phyloP scores from a whole-genome alignment of 108 stramenopile species.

The Cyclotella atomus region DNA sequence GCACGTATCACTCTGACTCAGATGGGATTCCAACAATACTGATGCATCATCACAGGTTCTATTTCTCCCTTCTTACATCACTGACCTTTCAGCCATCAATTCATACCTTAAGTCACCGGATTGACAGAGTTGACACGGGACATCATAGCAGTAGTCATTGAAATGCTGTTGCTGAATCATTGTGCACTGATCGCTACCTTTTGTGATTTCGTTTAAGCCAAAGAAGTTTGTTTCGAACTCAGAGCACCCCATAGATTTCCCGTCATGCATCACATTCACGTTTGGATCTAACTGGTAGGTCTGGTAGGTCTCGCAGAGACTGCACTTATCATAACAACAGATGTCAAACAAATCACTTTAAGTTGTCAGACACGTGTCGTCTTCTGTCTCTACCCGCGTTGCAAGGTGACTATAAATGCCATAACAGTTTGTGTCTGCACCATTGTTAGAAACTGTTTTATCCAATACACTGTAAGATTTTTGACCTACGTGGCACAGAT shows the following conservation, averaged over 20 bases:
- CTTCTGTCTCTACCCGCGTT: constrained; percentile 40
- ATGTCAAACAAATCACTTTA: constrained; percentile 40
- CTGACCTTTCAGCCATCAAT: constrained; percentile 24
- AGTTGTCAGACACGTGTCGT: constrained; percentile 30
- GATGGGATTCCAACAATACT: constrained; percentile 28
- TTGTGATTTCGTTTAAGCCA: constrained; percentile 37
- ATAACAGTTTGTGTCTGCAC: constrained; percentile 41
- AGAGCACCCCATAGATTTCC: constrained; percentile 34
- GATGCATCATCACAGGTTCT: constrained; percentile 49
- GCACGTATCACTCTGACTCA: constrained; percentile 44
- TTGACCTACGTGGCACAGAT: constrained; percentile 37
- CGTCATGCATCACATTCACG: constrained; percentile 33
- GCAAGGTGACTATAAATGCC: constrained; percentile 37
- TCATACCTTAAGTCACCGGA: constrained; percentile 27
- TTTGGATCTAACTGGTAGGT: constrained; percentile 45
- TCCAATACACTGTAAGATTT: constrained; percentile 37
- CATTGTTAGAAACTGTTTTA: constrained; percentile 37
- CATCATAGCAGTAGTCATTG: constrained; percentile 44
- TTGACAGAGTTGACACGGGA: constrained; percentile 40
- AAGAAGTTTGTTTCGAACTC: constrained; percentile 42
- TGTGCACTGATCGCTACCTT: constrained; percentile 41
- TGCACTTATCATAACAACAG: constrained; percentile 50
- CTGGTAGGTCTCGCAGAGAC: constrained; percentile 33
- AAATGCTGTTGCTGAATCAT: constrained; percentile 43
- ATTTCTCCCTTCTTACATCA: constrained; percentile 25